Conservation (phyloP, 2,329 filamentous ascomycete genomes). For the Microdochium trichocladiopsis region DNA sequence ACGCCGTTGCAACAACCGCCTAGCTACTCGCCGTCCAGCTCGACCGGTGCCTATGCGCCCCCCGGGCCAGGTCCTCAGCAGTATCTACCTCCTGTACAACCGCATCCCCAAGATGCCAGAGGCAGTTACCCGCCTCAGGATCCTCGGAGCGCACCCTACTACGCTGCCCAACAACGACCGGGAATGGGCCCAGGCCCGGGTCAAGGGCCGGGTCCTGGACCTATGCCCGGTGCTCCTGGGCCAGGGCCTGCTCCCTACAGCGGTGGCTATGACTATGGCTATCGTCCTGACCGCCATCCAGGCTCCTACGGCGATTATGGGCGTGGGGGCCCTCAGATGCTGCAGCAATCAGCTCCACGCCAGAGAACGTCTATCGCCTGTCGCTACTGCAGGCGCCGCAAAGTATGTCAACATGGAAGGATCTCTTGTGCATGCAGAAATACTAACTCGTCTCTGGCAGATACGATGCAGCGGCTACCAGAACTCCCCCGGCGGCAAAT, state of each 20-base stretch:
- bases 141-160: conserved; percentile 22
- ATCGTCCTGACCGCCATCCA: conserved; percentile 20
- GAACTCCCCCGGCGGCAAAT: conserved; percentile 51
- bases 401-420: conserved; percentile 31
- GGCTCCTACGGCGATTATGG: conserved; percentile 20
- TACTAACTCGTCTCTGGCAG: conserved; percentile 25
- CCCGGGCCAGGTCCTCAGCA: conserved; percentile 10
- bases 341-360: conserved; percentile 46
- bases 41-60: conserved; percentile 14
- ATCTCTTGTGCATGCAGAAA: background rate
- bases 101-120: conserved; percentile 20
- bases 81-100: conserved; percentile 21
- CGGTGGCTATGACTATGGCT: conserved; percentile 20
- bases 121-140: conserved; percentile 29
- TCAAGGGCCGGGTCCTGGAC: background rate
- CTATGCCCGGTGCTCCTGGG: background rate
- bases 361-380: conserved; percentile 55
- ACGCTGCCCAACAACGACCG: conserved; percentile 4
- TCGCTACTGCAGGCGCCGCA: conserved; percentile 53
- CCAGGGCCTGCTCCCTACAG: background rate
- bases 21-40: conserved; percentile 16
- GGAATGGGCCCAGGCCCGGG: background rate
- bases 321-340: conserved; percentile 22
- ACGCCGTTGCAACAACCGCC: conserved; percentile 9
- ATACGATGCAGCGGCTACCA: conserved; percentile 56